These are phyloP conservation scores for Buddleja alternifolia DNA, from an alignment of 257 asterid species.

Conservation along the genomic window DNA sequence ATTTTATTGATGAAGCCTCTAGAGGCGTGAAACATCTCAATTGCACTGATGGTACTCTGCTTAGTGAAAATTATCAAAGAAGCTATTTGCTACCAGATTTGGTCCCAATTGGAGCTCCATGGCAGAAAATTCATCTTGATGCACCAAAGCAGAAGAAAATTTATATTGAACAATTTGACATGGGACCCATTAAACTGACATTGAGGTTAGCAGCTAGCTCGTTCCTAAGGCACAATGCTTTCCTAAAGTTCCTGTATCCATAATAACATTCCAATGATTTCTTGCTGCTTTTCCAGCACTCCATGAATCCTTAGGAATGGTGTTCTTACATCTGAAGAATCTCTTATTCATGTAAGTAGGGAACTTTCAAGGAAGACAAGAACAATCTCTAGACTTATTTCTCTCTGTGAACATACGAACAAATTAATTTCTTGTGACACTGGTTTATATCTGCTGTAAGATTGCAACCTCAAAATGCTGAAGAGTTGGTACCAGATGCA, in stretches of 20 bases:
- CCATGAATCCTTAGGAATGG: too few relatives aligned
- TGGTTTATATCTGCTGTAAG: slow-evolving; percentile 95
- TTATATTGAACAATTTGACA: slow-evolving; percentile 80
- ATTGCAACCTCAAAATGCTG: slow-evolving; percentile 90
- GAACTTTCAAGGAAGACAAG: slow-evolving; percentile 25
- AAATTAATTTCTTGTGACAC: too few relatives aligned
- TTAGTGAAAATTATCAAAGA: slow-evolving; percentile 37
- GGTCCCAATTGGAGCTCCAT: slow-evolving; percentile 96
- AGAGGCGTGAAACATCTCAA: slow-evolving; percentile 38
- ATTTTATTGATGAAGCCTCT: slow-evolving; percentile 45
- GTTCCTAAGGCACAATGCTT: slow-evolving; percentile 19
- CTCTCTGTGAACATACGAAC: too few relatives aligned
- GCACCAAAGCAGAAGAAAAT: slow-evolving; percentile 76
- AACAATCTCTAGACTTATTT: too few relatives aligned
- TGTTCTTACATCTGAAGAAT: slow-evolving; percentile 86
- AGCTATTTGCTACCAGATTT: slow-evolving; percentile 55
- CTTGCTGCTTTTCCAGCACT: too few relatives aligned
- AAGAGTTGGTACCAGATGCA: slow-evolving; percentile 94
- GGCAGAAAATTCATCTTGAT: slow-evolving; percentile 89
- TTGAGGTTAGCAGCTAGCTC: slow-evolving; percentile 62
- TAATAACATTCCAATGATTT: too few relatives aligned
- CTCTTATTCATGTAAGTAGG: slow-evolving; percentile 84
- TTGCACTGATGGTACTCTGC: slow-evolving; percentile 35
- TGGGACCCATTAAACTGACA: slow-evolving; percentile 81
- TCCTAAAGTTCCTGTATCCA: too few relatives aligned